Evolutionary conservation across 306 rosid genomes (phyloP), one percentile per base, ranked within the genome.

Genomic region (Arachis stenosperma): DNA sequence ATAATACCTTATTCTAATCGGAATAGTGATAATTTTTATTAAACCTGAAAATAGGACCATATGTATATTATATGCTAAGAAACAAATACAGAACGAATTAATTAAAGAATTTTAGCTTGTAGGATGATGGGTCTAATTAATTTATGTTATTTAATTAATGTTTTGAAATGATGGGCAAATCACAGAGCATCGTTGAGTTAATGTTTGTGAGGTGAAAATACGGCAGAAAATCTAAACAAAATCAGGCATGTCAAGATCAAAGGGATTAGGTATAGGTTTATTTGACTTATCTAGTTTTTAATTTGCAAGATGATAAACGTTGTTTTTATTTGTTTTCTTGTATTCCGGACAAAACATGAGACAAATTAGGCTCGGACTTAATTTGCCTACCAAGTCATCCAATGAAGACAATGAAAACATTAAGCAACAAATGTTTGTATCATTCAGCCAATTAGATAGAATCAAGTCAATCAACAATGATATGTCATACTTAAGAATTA

Each of bases 141-240:
- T 33, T 40, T 37, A 53, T 52, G 63, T 27, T 59, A 73, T 76
- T 73, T 67, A 40, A 74, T 70, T 65, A 66, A 78, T 74, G 13
- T 6, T 44, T 40, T 59, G 75, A 86, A 57, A 64, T 77, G 85
- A 77, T 65, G 57, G 71, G 69, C 75, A 43, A 74, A 71, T 82
- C 78, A 76, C 37, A 37, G 60, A 82, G 74, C 70, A 65, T 68
- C 88, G 88, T 81, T 13, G 71, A 79, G 69, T 73, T 78, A 47
- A 61, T 60, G 2, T 44, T 50, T 36, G 1, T n/a, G 58, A 75
- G 76, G 48, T 59, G 29, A 22, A 57, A 77, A 65, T 74, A 59
- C 9, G 68, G 46, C 4, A 65, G 14, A 75, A 60, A 71, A 39
- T 7, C 6, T 37, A 59, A 37, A 80, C 60, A 66, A 81, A 70